Base-by-base conservation (phyloP, 2,329 filamentous ascomycete species). In the Sphaerulina vaccinii region DNA sequence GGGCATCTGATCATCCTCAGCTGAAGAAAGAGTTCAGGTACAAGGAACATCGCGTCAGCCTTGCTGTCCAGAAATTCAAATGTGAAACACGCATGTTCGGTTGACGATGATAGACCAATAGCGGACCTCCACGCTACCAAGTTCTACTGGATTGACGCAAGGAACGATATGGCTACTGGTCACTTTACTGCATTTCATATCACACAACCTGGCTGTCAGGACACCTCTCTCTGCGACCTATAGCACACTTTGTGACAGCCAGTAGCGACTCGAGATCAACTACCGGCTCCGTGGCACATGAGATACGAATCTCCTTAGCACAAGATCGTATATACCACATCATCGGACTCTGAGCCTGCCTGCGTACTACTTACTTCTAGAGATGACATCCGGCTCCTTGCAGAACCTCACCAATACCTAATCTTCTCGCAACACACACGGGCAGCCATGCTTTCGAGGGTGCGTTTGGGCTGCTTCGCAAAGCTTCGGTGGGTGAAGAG, bases 11-110 rank as follows among this genome's bases (percentile, higher is more conserved):
- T 15, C 21, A 16, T 21, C 16, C 23, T 35, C 16, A 19, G n/a
- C 41, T 46, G 41, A 16, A 39, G 15, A 18, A 8, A 16, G 24
- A 27, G 24, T 35, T 10, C 29, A 46, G 16, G 19, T 29, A 36
- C 52, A 32, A 40, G 52, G 52, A 52, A 44, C 27, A 55, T 52
- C 35, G 52, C 52, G 49, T 55, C 52, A 55, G 42, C 47, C 42
- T 45, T 50, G 45, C 35, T 32, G 15, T 38, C 36, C 36, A 19
- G 10, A 41, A 49, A 52, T n/a, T 49, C 48, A 49, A 38, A 52
- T 52, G 16, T 43, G 52, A 42, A 51, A 51, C 52, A 44, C 42
- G 11, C 42, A 45, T 19, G 10, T 33, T 45, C 42, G 22, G 23
- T 19, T n/a, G 13, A 24, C 35, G 13, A 52, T 7, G 13, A 49